phyloP scores from a whole-genome alignment of 768 basidiomycete species.

The Lentinula detonsa region DNA sequence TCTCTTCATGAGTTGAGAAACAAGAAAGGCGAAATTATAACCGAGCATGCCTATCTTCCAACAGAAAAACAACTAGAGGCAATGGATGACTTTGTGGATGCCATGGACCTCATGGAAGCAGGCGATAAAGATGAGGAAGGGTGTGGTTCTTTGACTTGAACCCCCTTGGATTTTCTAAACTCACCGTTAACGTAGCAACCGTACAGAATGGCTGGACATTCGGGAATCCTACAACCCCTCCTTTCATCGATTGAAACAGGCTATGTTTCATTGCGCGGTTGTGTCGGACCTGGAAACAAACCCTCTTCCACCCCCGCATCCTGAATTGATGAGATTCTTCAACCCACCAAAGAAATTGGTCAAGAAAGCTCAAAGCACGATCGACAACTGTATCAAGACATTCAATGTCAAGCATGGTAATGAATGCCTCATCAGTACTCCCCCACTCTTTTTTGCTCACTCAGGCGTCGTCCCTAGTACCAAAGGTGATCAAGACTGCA shows the following conservation, averaged over 20 bases:
- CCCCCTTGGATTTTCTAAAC: neutral
- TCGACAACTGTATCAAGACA: conserved; percentile 53
- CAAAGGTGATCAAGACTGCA: conserved; percentile 50
- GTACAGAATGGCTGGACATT: conserved; percentile 71
- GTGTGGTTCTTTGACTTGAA: conserved; percentile 28
- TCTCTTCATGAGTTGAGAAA: conserved; percentile 70
- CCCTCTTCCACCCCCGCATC: conserved; percentile 82
- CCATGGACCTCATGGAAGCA: conserved; percentile 79
- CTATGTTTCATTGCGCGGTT: conserved; percentile 83
- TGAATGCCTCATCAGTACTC: conserved; percentile 8
- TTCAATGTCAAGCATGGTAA: conserved; percentile 81
- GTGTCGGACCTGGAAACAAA: conserved; percentile 65
- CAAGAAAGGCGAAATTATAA: conserved; percentile 68
- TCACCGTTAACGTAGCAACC: conserved; percentile 35
- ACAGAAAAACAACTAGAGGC: conserved; percentile 69
- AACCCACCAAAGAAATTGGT: conserved; percentile 66
- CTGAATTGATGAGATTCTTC: conserved; percentile 79
- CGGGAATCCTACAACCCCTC: conserved; percentile 81
- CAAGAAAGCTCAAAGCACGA: conserved; percentile 48
- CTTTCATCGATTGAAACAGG: conserved; percentile 88
- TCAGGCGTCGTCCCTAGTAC: conserved; percentile 37
- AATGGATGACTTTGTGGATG: conserved; percentile 86
- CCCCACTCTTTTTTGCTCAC: neutral
- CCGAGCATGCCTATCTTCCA: conserved; percentile 77
- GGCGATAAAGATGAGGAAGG: conserved; percentile 75